Evolutionary conservation across 257 asterid species (phyloP).

Genomic region (Gentiana straminea): DNA sequence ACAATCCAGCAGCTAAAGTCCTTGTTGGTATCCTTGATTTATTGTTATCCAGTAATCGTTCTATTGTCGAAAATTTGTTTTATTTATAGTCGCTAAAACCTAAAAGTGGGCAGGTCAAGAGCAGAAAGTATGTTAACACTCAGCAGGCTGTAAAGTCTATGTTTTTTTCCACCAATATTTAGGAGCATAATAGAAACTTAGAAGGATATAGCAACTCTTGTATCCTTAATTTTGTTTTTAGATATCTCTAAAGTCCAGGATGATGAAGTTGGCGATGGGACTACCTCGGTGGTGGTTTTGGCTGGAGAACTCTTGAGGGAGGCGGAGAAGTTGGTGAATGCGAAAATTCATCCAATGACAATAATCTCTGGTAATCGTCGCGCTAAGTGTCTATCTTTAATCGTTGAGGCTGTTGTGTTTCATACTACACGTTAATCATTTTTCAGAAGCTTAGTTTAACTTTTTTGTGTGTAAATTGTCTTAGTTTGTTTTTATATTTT

Average conservation of each 20-base stretch:
- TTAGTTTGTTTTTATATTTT: not conserved
- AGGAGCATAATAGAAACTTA: too few relatives aligned
- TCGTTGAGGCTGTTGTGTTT: not conserved
- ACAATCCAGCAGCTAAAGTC: constrained; percentile 97
- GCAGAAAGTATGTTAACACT: too few relatives aligned
- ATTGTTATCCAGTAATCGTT: too few relatives aligned
- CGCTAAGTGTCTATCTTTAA: not conserved
- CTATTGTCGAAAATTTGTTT: too few relatives aligned
- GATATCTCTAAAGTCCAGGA: constrained; percentile 98
- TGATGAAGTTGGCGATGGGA: constrained; percentile 99
- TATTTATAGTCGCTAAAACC: too few relatives aligned
- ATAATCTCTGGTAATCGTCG: constrained; percentile 56
- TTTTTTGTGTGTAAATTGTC: not conserved
- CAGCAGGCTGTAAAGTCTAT: too few relatives aligned
- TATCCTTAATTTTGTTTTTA: constrained; percentile 26
- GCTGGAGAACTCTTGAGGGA: constrained; percentile 98
- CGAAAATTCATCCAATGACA: constrained; percentile 95
- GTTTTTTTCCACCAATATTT: too few relatives aligned
- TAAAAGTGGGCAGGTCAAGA: too few relatives aligned
- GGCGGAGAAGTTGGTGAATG: constrained; percentile 86
- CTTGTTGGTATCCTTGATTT: constrained; percentile 76
- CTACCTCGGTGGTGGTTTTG: constrained; percentile 93
- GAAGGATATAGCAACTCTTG: too few relatives aligned
- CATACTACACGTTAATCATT: not conserved
- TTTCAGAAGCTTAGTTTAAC: not conserved